phyloP scores from a whole-genome alignment of 148 eudicot species.

The Nyssa sinensis region DNA sequence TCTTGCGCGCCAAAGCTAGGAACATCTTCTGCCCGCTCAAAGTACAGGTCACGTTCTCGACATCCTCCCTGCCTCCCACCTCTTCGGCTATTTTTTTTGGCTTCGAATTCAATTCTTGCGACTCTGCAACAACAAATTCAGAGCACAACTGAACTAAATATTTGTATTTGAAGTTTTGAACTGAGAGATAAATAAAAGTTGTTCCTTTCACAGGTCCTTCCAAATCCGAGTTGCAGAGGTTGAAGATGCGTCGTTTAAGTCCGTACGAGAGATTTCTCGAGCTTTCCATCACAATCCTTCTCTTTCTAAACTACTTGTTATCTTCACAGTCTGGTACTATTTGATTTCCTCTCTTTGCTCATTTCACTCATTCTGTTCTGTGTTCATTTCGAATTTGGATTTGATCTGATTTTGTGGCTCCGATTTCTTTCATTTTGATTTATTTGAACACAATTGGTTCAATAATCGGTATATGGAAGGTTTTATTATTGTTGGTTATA shows the following conservation, averaged over 20 bases:
- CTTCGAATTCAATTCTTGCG: no score
- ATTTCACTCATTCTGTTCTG: not conserved
- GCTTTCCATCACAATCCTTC: slow-evolving; percentile 38
- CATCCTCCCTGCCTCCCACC: no score
- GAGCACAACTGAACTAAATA: no score
- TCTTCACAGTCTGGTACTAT: slow-evolving; percentile 41
- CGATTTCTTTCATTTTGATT: no score
- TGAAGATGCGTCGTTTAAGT: not conserved
- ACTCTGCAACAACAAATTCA: no score
- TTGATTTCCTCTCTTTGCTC: not conserved
- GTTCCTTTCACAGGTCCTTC: not conserved
- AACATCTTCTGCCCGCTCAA: no score
- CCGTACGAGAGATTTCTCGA: slow-evolving; percentile 24
- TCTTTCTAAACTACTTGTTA: slow-evolving; percentile 42
- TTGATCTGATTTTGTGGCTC: not conserved
- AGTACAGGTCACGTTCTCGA: no score
- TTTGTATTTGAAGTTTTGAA: no score
- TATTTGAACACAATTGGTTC: not conserved
- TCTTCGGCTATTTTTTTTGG: no score
- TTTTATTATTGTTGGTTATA: not conserved
- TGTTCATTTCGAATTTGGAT: not conserved
- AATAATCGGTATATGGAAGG: not conserved
- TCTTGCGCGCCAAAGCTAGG: no score
- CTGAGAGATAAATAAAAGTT: not conserved
- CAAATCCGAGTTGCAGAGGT: not conserved